Conservation (phyloP, 2,329 filamentous ascomycete genomes). For the Diplodia intermedia region DNA sequence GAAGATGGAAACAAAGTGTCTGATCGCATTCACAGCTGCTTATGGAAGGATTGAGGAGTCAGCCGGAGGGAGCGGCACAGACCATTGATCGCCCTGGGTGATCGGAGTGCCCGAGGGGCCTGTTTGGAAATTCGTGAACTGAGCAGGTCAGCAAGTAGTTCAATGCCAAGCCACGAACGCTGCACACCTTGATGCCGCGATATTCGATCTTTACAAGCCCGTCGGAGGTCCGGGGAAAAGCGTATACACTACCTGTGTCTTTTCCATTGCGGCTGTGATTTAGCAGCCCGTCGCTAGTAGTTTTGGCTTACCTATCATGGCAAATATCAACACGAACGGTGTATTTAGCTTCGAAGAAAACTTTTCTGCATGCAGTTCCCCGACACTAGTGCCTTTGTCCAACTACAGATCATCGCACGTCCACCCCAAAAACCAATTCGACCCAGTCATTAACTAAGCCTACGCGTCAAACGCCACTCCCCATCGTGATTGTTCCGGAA, state of each 20-base stretch:
- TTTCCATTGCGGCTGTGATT: not conserved
- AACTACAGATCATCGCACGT: too few species aligned
- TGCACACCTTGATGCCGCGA: constrained; percentile 11
- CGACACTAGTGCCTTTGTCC: too few species aligned
- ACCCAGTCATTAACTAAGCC: too few species aligned
- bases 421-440: too few species aligned
- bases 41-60: not conserved
- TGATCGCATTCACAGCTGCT: not conserved
- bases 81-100: constrained; percentile 6
- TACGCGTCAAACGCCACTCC: too few species aligned
- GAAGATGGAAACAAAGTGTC: not conserved
- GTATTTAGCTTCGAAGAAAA: too few species aligned
- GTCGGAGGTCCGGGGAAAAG: not conserved
- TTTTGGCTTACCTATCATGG: too few species aligned
- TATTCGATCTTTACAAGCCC: constrained; percentile 10
- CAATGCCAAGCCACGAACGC: too few species aligned
- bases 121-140: constrained; percentile 11
- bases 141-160: not conserved
- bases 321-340: too few species aligned
- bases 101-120: not conserved
- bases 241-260: constrained; percentile 10
- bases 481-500: too few species aligned
- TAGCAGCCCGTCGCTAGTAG: too few species aligned
- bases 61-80: not conserved
- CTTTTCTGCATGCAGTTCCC: too few species aligned